Base-by-base conservation (phyloP, 306 rosid species). In the Citrullus amarus region DNA sequence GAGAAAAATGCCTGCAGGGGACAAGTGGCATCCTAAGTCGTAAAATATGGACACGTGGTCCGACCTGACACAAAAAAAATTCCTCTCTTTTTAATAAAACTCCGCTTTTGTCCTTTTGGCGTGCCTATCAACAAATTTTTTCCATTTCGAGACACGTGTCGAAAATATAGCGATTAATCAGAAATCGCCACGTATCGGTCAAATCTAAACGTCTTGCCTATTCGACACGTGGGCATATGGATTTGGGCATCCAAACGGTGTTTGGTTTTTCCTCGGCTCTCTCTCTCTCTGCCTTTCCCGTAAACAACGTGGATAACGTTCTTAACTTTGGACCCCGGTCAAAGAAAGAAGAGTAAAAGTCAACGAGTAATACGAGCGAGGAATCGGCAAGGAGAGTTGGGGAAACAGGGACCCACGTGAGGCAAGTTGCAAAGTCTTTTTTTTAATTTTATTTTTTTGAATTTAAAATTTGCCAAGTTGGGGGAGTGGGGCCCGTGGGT, bases 41-140 rank as follows among this genome's bases (percentile, higher is more conserved):
- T 43, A 71, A 6, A n/a, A 54, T 18, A 2, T 0, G 7, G 86
- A 83, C 93, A 92, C 93, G 96, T 91, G 91, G 86, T 57, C 74
- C 8, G 53, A 41, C 54, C 13, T 69, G 84, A 81, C 85, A 80
- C 66, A 76, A 86, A 82, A 48, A 80, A 20, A 81, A 51, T 57
- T 65, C 1, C 9, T 41, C 60, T 67, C 54, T 77, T 80, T 72
- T 36, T 16, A 39, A 50, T 20, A 34, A 60, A 30, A n/a, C 72
- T 8, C 39, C 58, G 69, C 17, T 77, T 66, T 54, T 78, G 85
- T 88, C 78, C 82, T 80, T 81, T 81, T 62, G 83, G 81, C 82
- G 85, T 85, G 85, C 76, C 88, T 63, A 74, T 54, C 78, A 53
- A 74, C 62, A 30, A 53, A 3, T 8, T 28, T 2, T 17, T 74